These are phyloP conservation scores for Globisporangium spinosum DNA, from an alignment of 352 stramenopile genomes.

Conservation along the genomic window DNA sequence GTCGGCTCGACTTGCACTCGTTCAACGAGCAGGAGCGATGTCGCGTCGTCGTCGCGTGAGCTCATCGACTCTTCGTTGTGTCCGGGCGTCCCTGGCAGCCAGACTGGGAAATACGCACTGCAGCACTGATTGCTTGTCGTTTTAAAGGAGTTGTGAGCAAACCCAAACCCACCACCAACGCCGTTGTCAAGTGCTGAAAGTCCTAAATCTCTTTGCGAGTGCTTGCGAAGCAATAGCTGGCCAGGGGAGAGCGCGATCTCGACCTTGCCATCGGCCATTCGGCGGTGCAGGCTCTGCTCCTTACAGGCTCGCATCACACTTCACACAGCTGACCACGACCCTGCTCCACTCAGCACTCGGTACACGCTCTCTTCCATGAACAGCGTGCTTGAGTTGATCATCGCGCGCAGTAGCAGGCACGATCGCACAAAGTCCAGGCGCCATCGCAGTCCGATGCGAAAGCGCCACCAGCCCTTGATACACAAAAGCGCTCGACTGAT, in stretches of 20 bases:
- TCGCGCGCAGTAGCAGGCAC: conserved; percentile 45
- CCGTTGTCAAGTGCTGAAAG: background rate
- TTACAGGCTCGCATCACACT: conserved; percentile 28
- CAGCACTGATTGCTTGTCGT: conserved; percentile 34
- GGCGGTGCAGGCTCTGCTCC: conserved; percentile 50
- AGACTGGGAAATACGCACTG: conserved; percentile 49
- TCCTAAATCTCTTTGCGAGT: background rate
- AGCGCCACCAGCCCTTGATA: conserved; percentile 74
- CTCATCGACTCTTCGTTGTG: conserved; percentile 62
- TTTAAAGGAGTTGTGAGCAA: background rate
- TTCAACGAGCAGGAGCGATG: conserved; percentile 47
- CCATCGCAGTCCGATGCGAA: conserved; percentile 33
- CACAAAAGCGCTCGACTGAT: conserved; percentile 51
- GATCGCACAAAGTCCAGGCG: conserved; percentile 47
- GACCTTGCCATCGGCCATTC: conserved; percentile 35
- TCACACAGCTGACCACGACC: conserved; percentile 33
- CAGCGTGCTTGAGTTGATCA: conserved; percentile 57
- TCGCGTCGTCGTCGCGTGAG: conserved; percentile 49
- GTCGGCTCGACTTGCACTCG: conserved; percentile 52
- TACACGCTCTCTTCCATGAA: conserved; percentile 69
- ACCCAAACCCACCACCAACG: background rate
- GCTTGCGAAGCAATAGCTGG: conserved; percentile 37
- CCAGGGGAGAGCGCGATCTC: conserved; percentile 41
- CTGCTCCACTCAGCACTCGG: conserved; percentile 28
- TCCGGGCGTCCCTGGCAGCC: conserved; percentile 50